Conservation (phyloP, 208 protist species). For the Vickermania ingenoplastis region DNA sequence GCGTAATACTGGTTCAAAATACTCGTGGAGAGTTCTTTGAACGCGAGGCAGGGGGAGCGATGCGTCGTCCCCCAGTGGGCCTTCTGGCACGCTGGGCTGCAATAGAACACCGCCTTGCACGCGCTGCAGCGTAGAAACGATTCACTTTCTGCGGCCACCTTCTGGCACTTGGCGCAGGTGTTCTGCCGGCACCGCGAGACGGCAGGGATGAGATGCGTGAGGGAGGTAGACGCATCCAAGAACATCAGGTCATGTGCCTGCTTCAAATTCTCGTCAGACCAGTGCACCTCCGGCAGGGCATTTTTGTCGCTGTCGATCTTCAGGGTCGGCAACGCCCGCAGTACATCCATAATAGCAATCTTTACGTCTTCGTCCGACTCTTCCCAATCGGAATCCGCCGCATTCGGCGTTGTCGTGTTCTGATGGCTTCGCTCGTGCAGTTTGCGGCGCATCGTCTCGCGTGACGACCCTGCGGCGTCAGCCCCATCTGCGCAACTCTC, state of each 20-base stretch:
- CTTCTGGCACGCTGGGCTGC: conserved; percentile 52
- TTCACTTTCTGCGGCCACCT: not conserved
- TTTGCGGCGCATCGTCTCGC: conserved; percentile 1
- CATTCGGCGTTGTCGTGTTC: not conserved
- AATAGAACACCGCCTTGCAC: conserved; percentile 80
- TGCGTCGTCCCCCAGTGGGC: conserved; percentile 54
- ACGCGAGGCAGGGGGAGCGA: conserved; percentile 37
- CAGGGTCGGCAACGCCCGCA: conserved; percentile 40
- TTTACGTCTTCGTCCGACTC: conserved; percentile 64
- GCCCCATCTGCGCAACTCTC: conserved; percentile 4
- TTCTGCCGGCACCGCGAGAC: conserved; percentile 43
- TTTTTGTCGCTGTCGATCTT: not conserved
- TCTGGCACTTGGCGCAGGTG: conserved; percentile 37
- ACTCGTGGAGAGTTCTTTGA: conserved; percentile 34
- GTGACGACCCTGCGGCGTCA: not conserved
- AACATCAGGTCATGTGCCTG: conserved; percentile 75
- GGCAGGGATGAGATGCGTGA: conserved; percentile 56
- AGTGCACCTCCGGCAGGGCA: conserved; percentile 11
- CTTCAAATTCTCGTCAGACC: conserved; percentile 30
- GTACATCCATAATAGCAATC: conserved; percentile 58
- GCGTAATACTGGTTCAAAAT: conserved; percentile 42
- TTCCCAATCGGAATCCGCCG: not conserved
- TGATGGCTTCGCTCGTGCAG: not conserved
- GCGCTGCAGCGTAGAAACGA: conserved; percentile 57
- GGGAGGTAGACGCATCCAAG: conserved; percentile 61